Base-by-base conservation (phyloP, 306 rosid genomes). In the Vigna unguiculata region DNA sequence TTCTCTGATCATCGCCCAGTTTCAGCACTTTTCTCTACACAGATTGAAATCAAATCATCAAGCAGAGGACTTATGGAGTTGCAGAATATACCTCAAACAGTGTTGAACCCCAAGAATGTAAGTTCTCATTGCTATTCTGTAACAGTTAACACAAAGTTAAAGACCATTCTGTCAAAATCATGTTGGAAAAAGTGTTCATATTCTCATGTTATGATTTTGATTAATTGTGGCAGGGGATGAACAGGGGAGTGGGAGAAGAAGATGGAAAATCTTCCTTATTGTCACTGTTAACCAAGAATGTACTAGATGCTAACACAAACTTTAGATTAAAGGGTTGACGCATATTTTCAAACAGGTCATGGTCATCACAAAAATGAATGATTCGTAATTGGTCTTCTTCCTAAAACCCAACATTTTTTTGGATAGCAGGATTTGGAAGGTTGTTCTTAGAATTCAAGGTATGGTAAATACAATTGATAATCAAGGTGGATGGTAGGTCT, bases 1-100 rank as follows among this genome's bases (percentile, higher is more conserved):
- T 95, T 95, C 78, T 95, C 99, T 16, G 99, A 95, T 67, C 99
- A 95, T 83, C 88, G 99, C 5, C 99, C 99, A 0, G 99, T 95
- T 72, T 89, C 96, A 68, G 99, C 97, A 13, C 83, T 90, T 69
- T 95, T 95, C 82, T 87, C 95, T n/a, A 82, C 96, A 58, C 91
- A 90, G 40, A 74, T 92, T 59, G 93, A 92, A 68, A 77, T 82
- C 49, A 78, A 86, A 66, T 81, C 89, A 72, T 81, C 83, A 17
- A 84, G 34, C 21, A 77, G 74, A 76, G 87, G 78, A 84, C 81
- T 80, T 55, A 25, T 75, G 79, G 82, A 79, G 51, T 45, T 74
- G 69, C 83, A 77, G 17, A 54, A 69, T 13, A 28, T 80, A 20
- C 70, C 72, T 52, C 80, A 88, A 65, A 54, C 80, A 79, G 62